Evolutionary conservation across 106 monocot genomes (phyloP).

Genomic region (Dactylorhiza incarnata): DNA sequence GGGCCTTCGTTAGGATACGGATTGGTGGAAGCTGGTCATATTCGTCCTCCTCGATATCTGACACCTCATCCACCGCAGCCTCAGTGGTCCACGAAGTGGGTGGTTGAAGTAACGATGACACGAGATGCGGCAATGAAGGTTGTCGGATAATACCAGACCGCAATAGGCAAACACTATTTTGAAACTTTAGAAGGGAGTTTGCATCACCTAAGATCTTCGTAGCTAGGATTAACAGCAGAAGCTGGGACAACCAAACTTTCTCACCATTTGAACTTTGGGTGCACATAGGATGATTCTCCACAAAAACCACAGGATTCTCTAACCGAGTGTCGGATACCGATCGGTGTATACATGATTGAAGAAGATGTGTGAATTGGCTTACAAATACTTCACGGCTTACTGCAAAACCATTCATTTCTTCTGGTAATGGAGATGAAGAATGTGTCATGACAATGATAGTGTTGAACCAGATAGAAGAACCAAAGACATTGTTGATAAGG

Average conservation of each 20-base stretch:
- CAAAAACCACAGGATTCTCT: conserved; percentile 53
- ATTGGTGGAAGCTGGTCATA: conserved; percentile 86
- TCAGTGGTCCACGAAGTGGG: conserved; percentile 21
- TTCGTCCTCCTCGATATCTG: conserved; percentile 53
- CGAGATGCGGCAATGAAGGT: conserved; percentile 85
- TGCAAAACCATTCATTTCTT: conserved; percentile 56
- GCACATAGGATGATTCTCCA: conserved; percentile 74
- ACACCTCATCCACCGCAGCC: conserved; percentile 21
- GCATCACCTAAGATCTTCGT: conserved; percentile 74
- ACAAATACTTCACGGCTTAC: conserved; percentile 46
- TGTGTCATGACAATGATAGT: conserved; percentile 83
- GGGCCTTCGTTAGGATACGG: conserved; percentile 55
- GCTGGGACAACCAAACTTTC: conserved; percentile 59
- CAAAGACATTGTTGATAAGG: conserved; percentile 74
- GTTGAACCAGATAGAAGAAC: conserved; percentile 86
- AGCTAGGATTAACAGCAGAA: conserved; percentile 57
- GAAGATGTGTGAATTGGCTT: conserved; percentile 16
- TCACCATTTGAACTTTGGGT: conserved; percentile 48
- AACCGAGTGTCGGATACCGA: conserved; percentile 40
- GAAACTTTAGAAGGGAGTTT: conserved; percentile 61
- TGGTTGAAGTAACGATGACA: conserved; percentile 63
- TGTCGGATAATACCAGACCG: conserved; percentile 22
- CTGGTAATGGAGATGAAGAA: conserved; percentile 47
- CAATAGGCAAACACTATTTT: conserved; percentile 38
- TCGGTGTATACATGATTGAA: conserved; percentile 57